These are phyloP conservation scores for Persicaria tinctoria DNA, from an alignment of 148 eudicot species.

Conservation along the genomic window DNA sequence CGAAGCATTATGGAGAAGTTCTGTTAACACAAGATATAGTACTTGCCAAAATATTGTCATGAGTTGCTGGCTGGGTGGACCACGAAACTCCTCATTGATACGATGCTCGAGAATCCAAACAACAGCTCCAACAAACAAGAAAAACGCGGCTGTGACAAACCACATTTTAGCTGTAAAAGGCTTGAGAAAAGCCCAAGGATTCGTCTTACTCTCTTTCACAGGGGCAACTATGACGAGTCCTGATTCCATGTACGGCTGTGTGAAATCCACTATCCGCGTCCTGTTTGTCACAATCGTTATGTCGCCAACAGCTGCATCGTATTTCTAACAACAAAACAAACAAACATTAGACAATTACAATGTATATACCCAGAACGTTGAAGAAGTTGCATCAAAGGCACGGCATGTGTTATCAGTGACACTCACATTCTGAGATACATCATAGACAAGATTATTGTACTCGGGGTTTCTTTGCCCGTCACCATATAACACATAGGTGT, in stretches of 20 bases:
- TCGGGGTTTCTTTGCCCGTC: constrained; percentile 29
- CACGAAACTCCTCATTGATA: constrained; percentile 40
- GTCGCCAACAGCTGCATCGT: constrained; percentile 49
- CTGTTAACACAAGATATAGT: background rate
- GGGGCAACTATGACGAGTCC: constrained; percentile 45
- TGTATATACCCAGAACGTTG: too few relatives aligned
- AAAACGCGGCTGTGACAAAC: constrained; percentile 32
- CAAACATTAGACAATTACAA: too few relatives aligned
- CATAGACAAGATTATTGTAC: constrained; percentile 23
- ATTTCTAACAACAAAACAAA: constrained; percentile 10
- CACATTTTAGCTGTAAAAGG: constrained; percentile 42
- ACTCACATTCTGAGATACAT: constrained; percentile 31
- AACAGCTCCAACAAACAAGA: constrained; percentile 33
- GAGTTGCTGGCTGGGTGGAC: constrained; percentile 36
- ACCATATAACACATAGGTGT: constrained; percentile 24
- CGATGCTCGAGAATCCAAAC: constrained; percentile 54
- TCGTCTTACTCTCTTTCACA: constrained; percentile 17
- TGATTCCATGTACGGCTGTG: constrained; percentile 33
- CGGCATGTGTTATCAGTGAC: background rate
- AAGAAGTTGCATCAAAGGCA: background rate
- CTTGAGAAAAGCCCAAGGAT: constrained; percentile 35
- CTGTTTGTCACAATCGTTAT: constrained; percentile 37
- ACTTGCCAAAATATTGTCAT: constrained; percentile 27
- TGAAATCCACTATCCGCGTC: constrained; percentile 38
- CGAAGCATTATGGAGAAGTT: background rate